phyloP scores from a whole-genome alignment of 23 red algal species.

The Gracilariopsis chorda region DNA sequence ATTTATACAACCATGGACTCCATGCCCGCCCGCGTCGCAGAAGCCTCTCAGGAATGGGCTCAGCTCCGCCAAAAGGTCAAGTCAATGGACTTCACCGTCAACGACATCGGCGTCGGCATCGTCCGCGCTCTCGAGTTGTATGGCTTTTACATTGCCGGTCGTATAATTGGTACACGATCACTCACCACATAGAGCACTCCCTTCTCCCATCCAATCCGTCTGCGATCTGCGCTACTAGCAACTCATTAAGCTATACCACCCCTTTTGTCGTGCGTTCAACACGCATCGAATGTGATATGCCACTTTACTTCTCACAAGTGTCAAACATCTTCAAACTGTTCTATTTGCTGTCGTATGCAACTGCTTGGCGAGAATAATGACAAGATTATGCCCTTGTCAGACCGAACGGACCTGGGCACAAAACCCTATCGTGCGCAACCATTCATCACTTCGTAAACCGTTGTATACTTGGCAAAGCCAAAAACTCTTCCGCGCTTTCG shows the following conservation, averaged over 20 bases:
- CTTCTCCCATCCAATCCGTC: neutral
- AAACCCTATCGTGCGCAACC: neutral
- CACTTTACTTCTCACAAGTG: no score
- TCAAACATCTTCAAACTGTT: neutral
- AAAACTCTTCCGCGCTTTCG: slow-evolving; percentile 25
- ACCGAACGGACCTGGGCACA: neutral
- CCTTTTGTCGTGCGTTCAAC: no score
- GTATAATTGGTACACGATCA: slow-evolving; percentile 32
- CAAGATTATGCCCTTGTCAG: neutral
- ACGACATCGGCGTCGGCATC: slow-evolving; percentile 30
- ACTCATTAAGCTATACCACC: neutral
- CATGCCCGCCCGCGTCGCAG: slow-evolving; percentile 69
- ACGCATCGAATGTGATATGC: no score
- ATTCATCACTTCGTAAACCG: neutral
- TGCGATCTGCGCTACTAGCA: neutral
- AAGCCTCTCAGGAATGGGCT: slow-evolving; percentile 53
- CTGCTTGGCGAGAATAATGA: neutral
- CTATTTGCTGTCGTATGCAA: neutral
- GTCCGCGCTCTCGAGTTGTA: slow-evolving; percentile 51
- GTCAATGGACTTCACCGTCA: slow-evolving; percentile 26
- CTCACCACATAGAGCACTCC: neutral
- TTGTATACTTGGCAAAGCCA: slow-evolving; percentile 3
- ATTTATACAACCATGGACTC: slow-evolving; percentile 52
- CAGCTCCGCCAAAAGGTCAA: slow-evolving; percentile 25
- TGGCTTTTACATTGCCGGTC: slow-evolving; percentile 59